Evolutionary conservation across 768 basidiomycete species (phyloP).

Genomic region (Boletus fagicola): DNA sequence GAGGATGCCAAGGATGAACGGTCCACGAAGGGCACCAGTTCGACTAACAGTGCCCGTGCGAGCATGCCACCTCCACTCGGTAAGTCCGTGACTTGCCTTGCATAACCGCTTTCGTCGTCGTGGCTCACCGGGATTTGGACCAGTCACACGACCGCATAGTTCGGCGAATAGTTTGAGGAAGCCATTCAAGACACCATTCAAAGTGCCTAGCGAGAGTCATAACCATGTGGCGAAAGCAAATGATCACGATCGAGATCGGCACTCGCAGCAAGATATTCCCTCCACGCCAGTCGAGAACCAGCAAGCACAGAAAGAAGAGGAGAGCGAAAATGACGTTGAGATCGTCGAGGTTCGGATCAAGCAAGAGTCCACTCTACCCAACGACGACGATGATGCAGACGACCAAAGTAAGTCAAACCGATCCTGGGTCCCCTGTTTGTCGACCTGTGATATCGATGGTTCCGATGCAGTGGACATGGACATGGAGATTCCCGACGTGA

Average conservation of each 20-base stretch:
- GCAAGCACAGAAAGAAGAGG: neutral
- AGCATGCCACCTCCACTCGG: constrained; percentile 26
- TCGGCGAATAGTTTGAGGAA: constrained; percentile 44
- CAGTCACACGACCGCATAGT: constrained; percentile 48
- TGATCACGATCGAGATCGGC: neutral
- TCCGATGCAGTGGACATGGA: constrained; percentile 9
- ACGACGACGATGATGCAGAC: neutral
- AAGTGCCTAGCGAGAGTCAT: constrained; percentile 46
- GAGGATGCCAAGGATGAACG: constrained; percentile 2
- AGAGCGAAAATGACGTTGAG: constrained; percentile 7
- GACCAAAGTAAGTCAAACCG: neutral
- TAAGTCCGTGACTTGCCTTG: constrained; percentile 8
- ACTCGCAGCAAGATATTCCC: neutral
- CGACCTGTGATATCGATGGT: neutral
- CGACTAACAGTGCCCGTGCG: neutral
- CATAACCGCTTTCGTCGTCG: neutral
- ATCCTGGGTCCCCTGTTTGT: neutral
- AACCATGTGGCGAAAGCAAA: constrained; percentile 4
- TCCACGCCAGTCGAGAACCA: neutral
- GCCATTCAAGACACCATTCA: constrained; percentile 41
- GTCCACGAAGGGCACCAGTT: neutral
- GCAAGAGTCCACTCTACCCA: neutral
- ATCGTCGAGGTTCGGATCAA: constrained; percentile 10
- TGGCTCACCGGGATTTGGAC: neutral
- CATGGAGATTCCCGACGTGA: constrained; percentile 27